Evolutionary conservation across 495 filamentous ascomycete species (phyloP), one percentile per base, ranked within the genome.

Genomic region (Podospora fimiseda): DNA sequence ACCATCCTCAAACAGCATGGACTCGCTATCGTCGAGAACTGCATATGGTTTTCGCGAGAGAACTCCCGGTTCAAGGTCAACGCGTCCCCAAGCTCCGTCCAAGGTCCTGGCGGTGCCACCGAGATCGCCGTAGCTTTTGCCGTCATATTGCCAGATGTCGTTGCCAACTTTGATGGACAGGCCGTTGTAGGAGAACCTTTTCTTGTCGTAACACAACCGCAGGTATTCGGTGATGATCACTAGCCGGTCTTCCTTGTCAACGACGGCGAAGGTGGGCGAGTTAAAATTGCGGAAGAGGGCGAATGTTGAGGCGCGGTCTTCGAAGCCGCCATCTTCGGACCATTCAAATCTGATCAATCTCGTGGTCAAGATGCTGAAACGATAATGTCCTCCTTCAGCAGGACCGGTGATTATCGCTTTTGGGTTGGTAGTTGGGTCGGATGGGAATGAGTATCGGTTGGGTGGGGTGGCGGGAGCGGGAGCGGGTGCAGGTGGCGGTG

Each of bases 261-360:
- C 59, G 20, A 74, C 59, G 3, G 64, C 62, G 58, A 74, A 82
- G 16, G 72, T 57, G 0, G 80, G 80, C 0, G 71, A 66, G 13
- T 76, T 65, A 30, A 78, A 69, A 2, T 62, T 30, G 8, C 80
- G 70, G 51, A 77, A 73, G 44, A 81, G 66, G 19, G 80, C 80
- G 50, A 82, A 71, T n/a, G 72, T 75, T 5, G 77, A 81, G 5
- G 72, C 74, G 18, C 79, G 74, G 61, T 83, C 79, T 58, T 83
- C 80, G 52, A 83, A 83, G 6, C 56, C 59, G 47, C 70, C 62
- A 48, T 83, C 80, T 11, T 65, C 55, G 1, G 80, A 79, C 76
- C 77, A 83, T 65, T 83, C 80, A 52, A 70, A 82, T 18, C 80
- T 76, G 16, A 83, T 24, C 1, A 82, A 60, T 15, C 71, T 61